Conservation (phyloP, 2,329 filamentous ascomycete species). For the Hawksworthiomyces lignivorus region DNA sequence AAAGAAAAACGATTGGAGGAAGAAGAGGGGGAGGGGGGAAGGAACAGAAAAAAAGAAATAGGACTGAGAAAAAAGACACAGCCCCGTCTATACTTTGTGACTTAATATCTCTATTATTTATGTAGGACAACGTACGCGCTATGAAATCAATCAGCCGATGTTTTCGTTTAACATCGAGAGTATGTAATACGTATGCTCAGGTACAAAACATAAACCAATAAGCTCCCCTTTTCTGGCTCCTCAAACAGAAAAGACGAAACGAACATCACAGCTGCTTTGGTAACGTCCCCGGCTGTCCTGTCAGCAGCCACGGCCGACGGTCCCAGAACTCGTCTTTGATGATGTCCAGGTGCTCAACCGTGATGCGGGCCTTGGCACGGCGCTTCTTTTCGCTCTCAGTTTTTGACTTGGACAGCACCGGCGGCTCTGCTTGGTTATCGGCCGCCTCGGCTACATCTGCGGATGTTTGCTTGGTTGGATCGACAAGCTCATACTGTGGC, state of each 20-base stretch:
- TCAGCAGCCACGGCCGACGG: constrained; percentile 73
- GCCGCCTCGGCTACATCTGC: constrained; percentile 36
- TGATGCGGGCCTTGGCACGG: constrained; percentile 69
- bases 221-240: no score
- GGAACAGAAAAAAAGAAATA: no score
- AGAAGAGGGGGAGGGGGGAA: no score
- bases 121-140: no score
- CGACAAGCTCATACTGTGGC: constrained; percentile 65
- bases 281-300: constrained; percentile 63
- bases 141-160: no score
- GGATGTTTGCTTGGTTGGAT: constrained; percentile 43
- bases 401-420: constrained; percentile 66
- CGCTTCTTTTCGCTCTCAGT: constrained; percentile 75
- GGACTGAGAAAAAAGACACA: no score
- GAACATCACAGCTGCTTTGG: constrained; percentile 41
- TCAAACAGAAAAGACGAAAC: background rate
- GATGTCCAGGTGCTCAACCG: constrained; percentile 82
- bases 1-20: no score
- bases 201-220: no score
- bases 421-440: constrained; percentile 43
- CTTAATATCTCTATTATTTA: no score
- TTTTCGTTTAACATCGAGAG: no score
- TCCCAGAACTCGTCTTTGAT: constrained; percentile 96
- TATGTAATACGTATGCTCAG: no score
- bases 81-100: no score